Conservation (phyloP, 2,329 filamentous ascomycete species). For the Verticillium longisporum region DNA sequence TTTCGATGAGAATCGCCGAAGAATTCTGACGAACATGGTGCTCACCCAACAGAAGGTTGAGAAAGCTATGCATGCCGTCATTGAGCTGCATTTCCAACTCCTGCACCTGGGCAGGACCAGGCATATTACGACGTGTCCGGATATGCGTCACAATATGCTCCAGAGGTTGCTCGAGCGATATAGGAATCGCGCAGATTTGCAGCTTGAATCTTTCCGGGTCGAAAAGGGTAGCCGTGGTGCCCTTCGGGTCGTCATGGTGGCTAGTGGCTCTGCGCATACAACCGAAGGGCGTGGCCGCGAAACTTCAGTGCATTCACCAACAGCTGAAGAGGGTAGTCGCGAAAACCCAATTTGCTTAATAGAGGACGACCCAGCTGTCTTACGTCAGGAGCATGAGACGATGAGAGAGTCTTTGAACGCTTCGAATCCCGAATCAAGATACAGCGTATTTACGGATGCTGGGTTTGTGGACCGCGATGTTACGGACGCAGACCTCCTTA, state of each 20-base stretch:
- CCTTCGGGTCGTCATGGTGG: neutral
- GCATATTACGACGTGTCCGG: neutral
- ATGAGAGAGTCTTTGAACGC: neutral
- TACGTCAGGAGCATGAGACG: neutral
- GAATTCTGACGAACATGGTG: neutral
- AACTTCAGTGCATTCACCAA: neutral
- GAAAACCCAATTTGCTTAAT: neutral
- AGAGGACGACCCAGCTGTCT: neutral
- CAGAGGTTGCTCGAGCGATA: neutral
- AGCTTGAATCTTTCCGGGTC: neutral
- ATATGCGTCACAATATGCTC: neutral
- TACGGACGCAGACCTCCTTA: neutral
- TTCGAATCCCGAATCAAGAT: too few relatives aligned
- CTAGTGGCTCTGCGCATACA: neutral
- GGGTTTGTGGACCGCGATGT: neutral
- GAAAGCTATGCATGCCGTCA: neutral
- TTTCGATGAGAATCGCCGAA: neutral
- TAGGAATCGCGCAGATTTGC: neutral
- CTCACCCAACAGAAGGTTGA: neutral
- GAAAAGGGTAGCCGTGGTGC: neutral
- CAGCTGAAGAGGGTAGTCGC: neutral
- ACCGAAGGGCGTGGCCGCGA: neutral
- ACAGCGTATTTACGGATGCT: neutral
- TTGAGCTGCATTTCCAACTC: neutral
- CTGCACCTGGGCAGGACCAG: neutral